A percentile compares a stretch with the other conserved stretches of the same genome.
Conservation (phyloP, 345 rosid genomes). For the Erodium maritimum region DNA sequence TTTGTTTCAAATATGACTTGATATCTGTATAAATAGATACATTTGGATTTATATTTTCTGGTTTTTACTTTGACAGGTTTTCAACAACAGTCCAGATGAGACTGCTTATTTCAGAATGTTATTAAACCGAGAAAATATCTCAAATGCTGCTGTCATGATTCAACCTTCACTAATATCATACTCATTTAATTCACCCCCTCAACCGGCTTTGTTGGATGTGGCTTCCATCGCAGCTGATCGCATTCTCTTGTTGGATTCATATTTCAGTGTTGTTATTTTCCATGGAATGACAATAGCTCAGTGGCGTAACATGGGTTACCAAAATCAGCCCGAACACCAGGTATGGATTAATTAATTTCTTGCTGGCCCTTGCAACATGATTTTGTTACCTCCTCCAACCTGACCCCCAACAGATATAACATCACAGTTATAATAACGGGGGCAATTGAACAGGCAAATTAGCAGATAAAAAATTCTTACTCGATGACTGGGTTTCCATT, state of each 20-base stretch:
- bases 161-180: constrained; percentile 86
- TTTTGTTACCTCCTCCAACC: no score
- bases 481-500: no score
- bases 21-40: background rate
- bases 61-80: constrained; percentile 43
- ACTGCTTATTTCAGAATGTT: constrained; percentile 95
- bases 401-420: no score
- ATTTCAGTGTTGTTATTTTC: constrained; percentile 86
- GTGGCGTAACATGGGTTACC: constrained; percentile 97
- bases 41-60: no score
- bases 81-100: constrained; percentile 98
- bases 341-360: constrained; percentile 19
- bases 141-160: constrained; percentile 96
- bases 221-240: constrained; percentile 90
- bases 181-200: constrained; percentile 68
- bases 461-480: no score
- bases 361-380: no score
- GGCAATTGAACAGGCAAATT: no score
- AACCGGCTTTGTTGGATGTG: constrained; percentile 87
- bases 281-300: constrained; percentile 99
- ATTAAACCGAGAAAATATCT: constrained; percentile 77
- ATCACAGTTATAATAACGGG: no score
- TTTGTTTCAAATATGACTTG: no score
- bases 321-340: constrained; percentile 85
- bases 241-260: constrained; percentile 83